Conservation (phyloP, 75 land plant species). For the Pinus tabuliformis region DNA sequence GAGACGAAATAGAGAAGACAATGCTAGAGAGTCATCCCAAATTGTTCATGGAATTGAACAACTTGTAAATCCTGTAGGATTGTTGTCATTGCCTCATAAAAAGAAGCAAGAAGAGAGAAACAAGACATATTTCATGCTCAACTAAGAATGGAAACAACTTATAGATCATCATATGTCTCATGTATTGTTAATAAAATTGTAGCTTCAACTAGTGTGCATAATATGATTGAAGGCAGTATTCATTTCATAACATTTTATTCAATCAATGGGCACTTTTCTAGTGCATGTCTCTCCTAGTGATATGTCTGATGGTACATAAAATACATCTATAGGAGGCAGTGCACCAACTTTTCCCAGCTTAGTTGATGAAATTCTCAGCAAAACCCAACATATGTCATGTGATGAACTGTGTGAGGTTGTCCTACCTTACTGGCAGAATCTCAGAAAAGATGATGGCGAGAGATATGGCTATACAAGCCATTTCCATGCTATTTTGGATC, state of each 20-base stretch:
- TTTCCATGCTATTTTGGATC: constrained; percentile 79
- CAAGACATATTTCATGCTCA: background rate
- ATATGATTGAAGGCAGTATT: constrained; percentile 15
- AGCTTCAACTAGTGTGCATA: background rate
- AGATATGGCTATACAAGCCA: constrained; percentile 78
- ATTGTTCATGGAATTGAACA: constrained; percentile 37
- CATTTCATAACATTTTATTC: constrained; percentile 22
- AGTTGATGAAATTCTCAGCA: constrained; percentile 65
- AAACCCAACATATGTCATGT: constrained; percentile 49
- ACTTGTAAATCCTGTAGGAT: constrained; percentile 21
- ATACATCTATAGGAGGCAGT: constrained; percentile 7
- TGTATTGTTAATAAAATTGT: constrained; percentile 14
- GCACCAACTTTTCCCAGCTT: constrained; percentile 62
- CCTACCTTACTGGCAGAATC: constrained; percentile 73
- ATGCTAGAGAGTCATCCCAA: constrained; percentile 31
- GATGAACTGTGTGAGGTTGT: constrained; percentile 77
- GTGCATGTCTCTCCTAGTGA: constrained; percentile 22
- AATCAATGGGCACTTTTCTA: constrained; percentile 19
- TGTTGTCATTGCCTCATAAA: constrained; percentile 23
- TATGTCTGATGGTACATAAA: constrained; percentile 38
- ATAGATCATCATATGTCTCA: constrained; percentile 15
- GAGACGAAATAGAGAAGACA: constrained; percentile 43
- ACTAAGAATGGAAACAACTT: constrained; percentile 17
- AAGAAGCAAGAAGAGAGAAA: constrained; percentile 13
- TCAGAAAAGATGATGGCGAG: constrained; percentile 85